phyloP scores from a whole-genome alignment of 805 yeast species.

The Nadsonia fulvescens region DNA sequence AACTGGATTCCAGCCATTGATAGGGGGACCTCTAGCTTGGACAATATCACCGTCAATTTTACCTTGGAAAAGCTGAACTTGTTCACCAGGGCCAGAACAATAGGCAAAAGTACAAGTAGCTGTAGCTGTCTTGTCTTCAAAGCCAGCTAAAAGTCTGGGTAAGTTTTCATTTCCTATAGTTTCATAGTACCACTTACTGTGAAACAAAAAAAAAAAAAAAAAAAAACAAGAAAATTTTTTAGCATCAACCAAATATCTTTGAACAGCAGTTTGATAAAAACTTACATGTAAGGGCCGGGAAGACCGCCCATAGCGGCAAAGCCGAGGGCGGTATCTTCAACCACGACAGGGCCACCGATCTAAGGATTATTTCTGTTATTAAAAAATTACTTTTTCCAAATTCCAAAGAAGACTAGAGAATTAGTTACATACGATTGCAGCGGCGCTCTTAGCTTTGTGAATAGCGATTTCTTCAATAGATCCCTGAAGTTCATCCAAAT shows the following conservation, averaged over 20 bases:
- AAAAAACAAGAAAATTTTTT: too few relatives aligned
- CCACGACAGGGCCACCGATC: constrained; percentile 66
- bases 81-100: constrained; percentile 62
- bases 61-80: constrained; percentile 72
- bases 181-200: constrained; percentile 75
- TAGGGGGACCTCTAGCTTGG: constrained; percentile 52
- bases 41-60: constrained; percentile 68
- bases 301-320: constrained; percentile 64
- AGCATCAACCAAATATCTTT: neutral
- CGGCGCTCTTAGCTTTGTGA: constrained; percentile 65
- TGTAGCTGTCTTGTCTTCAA: constrained; percentile 66
- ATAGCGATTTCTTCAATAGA: constrained; percentile 62
- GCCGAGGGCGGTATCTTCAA: constrained; percentile 86
- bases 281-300: constrained; percentile 76
- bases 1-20: constrained; percentile 90
- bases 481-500: constrained; percentile 85
- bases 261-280: too few relatives aligned
- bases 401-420: neutral
- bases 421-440: constrained; percentile 23
- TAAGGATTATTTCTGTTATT: constrained; percentile 4
- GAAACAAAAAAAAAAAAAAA: too few relatives aligned
- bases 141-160: constrained; percentile 60
- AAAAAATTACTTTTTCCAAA: neutral
- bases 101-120: constrained; percentile 89
- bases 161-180: constrained; percentile 60